These are phyloP conservation scores for Amylostereum areolatum DNA, from an alignment of 1,284 basidiomycete genomes.

Conservation along the genomic window DNA sequence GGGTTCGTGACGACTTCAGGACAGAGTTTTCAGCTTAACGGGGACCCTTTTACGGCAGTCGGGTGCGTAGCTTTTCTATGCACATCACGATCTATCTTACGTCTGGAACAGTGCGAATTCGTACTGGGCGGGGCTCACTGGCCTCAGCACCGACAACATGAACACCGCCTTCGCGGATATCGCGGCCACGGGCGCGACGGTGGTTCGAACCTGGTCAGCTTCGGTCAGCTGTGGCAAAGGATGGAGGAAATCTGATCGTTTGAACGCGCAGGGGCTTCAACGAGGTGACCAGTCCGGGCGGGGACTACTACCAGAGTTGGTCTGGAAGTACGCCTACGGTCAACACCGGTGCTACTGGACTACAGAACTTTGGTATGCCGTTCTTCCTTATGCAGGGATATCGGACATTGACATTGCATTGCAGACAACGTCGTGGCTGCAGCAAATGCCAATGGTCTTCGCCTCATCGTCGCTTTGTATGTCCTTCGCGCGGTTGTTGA, in stretches of 20 bases:
- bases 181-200: conserved; percentile 45
- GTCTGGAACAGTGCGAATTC: conserved; percentile 35
- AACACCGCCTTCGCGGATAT: conserved; percentile 47
- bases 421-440: conserved; percentile 49
- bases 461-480: conserved; percentile 52
- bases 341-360: conserved; percentile 47
- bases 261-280: conserved; percentile 63
- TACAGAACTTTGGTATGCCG: conserved; percentile 41
- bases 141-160: conserved; percentile 35
- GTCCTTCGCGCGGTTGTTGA: conserved; percentile 11
- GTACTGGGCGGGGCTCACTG: conserved; percentile 45
- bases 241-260: neutral
- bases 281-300: conserved; percentile 44
- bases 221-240: no score
- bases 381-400: no score
- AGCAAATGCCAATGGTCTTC: conserved; percentile 51
- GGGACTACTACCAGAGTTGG: conserved; percentile 50
- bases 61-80: conserved; percentile 29
- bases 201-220: conserved; percentile 53
- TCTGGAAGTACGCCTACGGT: conserved; percentile 44
- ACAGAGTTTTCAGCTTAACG: conserved; percentile 45
- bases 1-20: conserved; percentile 48
- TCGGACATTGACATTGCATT: no score
- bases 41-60: conserved; percentile 41
- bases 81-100: neutral